Evolutionary conservation across 2,329 filamentous ascomycete species (phyloP).

Genomic region (Neurospora sp.): DNA sequence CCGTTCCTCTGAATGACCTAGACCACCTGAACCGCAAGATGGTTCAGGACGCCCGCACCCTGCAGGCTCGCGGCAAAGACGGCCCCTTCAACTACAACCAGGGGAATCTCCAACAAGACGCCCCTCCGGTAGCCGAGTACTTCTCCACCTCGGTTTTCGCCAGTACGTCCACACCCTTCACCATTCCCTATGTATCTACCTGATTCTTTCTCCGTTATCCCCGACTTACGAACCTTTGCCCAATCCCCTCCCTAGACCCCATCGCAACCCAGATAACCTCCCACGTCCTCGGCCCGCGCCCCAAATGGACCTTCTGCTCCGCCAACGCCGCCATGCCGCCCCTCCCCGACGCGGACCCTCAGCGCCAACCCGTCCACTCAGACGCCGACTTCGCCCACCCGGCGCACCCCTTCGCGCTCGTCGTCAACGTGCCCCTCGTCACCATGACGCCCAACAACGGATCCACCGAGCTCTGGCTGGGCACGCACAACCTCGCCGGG

Average conservation of each 20-base stretch:
- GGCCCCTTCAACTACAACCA: conserved; percentile 54
- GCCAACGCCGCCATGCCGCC: conserved; percentile 48
- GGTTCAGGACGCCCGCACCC: conserved; percentile 42
- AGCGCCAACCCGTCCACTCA: conserved; percentile 46
- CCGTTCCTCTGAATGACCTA: conserved; percentile 38
- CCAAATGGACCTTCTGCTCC: conserved; percentile 47
- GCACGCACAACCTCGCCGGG: conserved; percentile 34
- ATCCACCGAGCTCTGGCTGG: conserved; percentile 50
- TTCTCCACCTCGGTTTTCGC: conserved; percentile 42
- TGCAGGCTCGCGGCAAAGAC: conserved; percentile 41
- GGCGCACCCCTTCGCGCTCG: conserved; percentile 41
- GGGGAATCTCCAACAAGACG: conserved; percentile 52
- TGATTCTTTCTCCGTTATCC: no score
- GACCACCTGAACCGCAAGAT: conserved; percentile 48
- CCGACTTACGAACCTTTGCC: not conserved
- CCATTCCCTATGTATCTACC: not conserved
- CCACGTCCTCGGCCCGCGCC: conserved; percentile 41
- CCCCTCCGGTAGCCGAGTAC: conserved; percentile 38
- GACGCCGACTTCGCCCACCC: conserved; percentile 51
- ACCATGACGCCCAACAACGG: conserved; percentile 42
- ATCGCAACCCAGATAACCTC: conserved; percentile 47
- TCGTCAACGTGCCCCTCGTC: conserved; percentile 43
- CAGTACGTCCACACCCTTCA: conserved; percentile 29
- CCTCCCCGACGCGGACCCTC: conserved; percentile 26
- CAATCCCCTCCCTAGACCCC: conserved; percentile 28